Conservation (phyloP, 805 yeast species). For the Candida fluviatilis region DNA sequence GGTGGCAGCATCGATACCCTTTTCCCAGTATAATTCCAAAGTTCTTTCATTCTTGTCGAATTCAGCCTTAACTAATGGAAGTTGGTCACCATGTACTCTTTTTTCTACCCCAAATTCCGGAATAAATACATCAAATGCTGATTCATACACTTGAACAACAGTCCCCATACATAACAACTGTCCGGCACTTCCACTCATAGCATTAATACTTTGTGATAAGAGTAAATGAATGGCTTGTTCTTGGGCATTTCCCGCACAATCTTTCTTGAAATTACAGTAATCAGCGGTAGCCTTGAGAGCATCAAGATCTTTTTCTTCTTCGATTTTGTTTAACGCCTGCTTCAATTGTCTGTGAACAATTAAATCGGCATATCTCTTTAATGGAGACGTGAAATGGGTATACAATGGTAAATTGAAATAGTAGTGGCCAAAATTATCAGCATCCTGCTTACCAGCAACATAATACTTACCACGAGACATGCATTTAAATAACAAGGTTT, state of each 20-base stretch:
- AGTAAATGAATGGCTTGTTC: slow-evolving; percentile 89
- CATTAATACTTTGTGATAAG: slow-evolving; percentile 78
- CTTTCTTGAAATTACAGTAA: slow-evolving; percentile 92
- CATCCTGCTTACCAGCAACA: slow-evolving; percentile 82
- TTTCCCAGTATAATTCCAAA: slow-evolving; percentile 88
- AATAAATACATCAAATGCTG: slow-evolving; percentile 87
- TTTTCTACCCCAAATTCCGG: slow-evolving; percentile 95
- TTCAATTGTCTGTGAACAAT: slow-evolving; percentile 91
- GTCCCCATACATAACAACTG: slow-evolving; percentile 82
- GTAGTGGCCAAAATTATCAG: slow-evolving; percentile 75
- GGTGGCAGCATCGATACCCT: slow-evolving; percentile 87
- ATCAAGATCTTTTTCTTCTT: slow-evolving; percentile 48
- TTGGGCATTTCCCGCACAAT: slow-evolving; percentile 89
- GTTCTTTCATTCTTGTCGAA: slow-evolving; percentile 65
- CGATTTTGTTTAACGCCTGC: slow-evolving; percentile 43
- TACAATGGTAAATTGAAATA: slow-evolving; percentile 78
- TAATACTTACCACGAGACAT: slow-evolving; percentile 83
- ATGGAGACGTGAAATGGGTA: slow-evolving; percentile 91
- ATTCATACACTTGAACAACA: slow-evolving; percentile 89
- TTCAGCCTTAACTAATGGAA: slow-evolving; percentile 90
- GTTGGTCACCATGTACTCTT: slow-evolving; percentile 95
- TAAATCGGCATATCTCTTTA: slow-evolving; percentile 87
- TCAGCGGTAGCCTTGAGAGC: slow-evolving; percentile 79
- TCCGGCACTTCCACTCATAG: slow-evolving; percentile 67
- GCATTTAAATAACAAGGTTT: slow-evolving; percentile 74